phyloP scores from a whole-genome alignment of 768 basidiomycete species.

The Piloderma croceum region DNA sequence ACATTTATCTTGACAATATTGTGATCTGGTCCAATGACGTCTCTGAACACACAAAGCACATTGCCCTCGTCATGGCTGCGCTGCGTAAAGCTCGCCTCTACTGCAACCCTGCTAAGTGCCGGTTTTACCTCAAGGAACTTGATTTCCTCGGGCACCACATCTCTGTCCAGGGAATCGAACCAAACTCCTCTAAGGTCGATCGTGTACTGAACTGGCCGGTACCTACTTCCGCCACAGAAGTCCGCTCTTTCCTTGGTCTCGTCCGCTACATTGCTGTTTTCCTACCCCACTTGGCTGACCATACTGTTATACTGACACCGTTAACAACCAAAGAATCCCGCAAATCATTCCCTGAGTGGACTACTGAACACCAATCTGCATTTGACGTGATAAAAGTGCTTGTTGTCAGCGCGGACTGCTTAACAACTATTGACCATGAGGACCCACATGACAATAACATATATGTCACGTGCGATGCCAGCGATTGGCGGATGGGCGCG shows the following conservation, averaged over 20 bases:
- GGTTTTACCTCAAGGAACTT: no score
- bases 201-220: no score
- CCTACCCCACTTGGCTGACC: conserved; percentile 9
- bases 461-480: no score
- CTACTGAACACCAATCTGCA: conserved; percentile 6
- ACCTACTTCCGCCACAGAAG: conserved; percentile 5
- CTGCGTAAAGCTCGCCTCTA: no score
- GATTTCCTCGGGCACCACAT: no score
- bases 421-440: no score
- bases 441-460: conserved; percentile 16
- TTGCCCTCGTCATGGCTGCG: no score
- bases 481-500: no score
- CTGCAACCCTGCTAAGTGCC: no score
- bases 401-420: conserved; percentile 15
- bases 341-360: conserved; percentile 10
- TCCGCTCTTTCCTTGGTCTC: conserved; percentile 15
- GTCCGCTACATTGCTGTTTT: conserved; percentile 11
- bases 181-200: no score
- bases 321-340: conserved; percentile 10
- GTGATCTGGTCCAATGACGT: conserved; percentile 37
- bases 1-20: conserved; percentile 42
- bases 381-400: conserved; percentile 19
- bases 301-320: conserved; percentile 9
- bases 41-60: conserved; percentile 29
- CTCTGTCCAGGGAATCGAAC: no score